Evolutionary conservation across 176 grass and related monocot species (phyloP), one percentile per base, ranked within the genome.

Genomic region (Aegilops bicornis): DNA sequence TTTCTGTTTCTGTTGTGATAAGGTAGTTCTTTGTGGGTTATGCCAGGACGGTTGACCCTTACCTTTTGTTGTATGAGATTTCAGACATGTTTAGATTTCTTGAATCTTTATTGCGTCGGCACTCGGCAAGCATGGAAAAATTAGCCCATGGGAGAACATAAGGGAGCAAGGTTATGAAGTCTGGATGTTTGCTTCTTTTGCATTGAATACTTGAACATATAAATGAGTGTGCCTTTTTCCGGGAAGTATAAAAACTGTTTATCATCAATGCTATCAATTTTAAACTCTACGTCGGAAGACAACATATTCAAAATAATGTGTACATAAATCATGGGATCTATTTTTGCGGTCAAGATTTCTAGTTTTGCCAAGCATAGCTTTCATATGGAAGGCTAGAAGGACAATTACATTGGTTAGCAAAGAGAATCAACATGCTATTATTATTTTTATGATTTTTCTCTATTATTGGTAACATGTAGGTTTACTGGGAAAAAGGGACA

Each of bases 401-500:
- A 37, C 32, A 42, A 83, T 9, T 83, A 1, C 17, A 17, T 42
- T 58, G 20, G 45, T 71, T 71, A 71, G 22, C 9, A 39, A 82
- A 50, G 43, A 59, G 54, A 29, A 40, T 27, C 37, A 74, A 62
- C 8, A 14, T 63, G 52, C 10, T 83, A 64, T 74, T 75, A 32
- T 67, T 85, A 52, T 69, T 72, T 67, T 59, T 64, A 6, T 2
- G 11, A 0, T 40, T 73, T 67, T 83, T 0, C 32, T 62, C 36
- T 10, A 19, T 84, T 59, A 4, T 86, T 76, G 50, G 8, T 76
- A 73, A 56, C 14, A 2, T 91, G 47, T 88, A 95, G 96, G 93
- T 86, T 88, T 98, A 74, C 76, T 95, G 68, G 76, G 86, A 30
- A 50, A 39, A 88, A 98, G 89, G 72, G 19, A 98, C 64, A 92